A percentile compares a stretch with the other conserved stretches of the same genome.
Evolutionary conservation across 2,329 filamentous ascomycete genomes (phyloP).

Genomic region (Fusarium avenaceum): DNA sequence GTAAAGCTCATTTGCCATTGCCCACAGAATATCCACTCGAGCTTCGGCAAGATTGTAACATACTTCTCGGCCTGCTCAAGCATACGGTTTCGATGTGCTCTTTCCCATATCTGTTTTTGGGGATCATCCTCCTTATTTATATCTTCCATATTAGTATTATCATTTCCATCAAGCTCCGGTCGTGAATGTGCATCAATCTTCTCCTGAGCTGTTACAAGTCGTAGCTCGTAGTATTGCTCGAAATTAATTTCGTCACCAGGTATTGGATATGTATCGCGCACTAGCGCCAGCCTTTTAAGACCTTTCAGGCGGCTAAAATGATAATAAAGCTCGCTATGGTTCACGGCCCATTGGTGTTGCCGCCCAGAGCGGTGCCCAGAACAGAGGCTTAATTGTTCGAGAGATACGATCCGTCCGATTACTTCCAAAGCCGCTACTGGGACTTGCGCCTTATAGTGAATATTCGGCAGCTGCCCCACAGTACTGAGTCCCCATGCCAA

Average conservation of each 20-base stretch:
- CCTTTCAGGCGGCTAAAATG: not conserved
- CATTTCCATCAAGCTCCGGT: not conserved
- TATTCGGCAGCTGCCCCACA: too few species aligned
- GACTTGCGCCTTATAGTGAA: not conserved
- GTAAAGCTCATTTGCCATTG: slow-evolving; percentile 8
- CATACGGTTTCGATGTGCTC: slow-evolving; percentile 38
- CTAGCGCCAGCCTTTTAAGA: slow-evolving; percentile 23
- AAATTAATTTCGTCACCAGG: not conserved
- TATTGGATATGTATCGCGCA: slow-evolving; percentile 19
- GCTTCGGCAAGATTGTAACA: slow-evolving; percentile 15
- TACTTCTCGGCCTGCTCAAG: slow-evolving; percentile 29
- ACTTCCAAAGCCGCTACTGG: not conserved
- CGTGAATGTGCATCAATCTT: slow-evolving; percentile 3
- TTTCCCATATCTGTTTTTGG: slow-evolving; percentile 10
- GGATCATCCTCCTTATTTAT: not conserved
- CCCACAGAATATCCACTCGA: slow-evolving; percentile 36
- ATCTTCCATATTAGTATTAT: not conserved
- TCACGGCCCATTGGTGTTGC: slow-evolving; percentile 17
- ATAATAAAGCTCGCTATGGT: slow-evolving; percentile 8
- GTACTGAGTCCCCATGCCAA: slow-evolving; percentile 18
- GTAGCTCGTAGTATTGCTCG: not conserved
- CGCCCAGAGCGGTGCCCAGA: not conserved
- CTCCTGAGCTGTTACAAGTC: not conserved
- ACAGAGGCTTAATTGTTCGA: slow-evolving; percentile 26
- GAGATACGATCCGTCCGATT: slow-evolving; percentile 20